phyloP scores from a whole-genome alignment of 306 rosid species.

The Luffa acutangula region DNA sequence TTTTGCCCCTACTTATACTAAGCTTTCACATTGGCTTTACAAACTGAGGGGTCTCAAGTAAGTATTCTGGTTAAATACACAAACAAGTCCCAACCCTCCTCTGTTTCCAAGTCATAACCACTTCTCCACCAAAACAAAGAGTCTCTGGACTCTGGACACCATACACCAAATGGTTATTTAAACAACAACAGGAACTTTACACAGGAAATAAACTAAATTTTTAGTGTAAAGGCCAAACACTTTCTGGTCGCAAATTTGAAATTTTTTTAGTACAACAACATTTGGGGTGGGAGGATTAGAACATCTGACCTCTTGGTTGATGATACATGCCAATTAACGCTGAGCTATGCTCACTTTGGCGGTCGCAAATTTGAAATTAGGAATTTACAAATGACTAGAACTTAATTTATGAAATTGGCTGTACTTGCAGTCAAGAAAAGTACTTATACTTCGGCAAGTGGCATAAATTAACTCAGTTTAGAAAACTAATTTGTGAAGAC shows the following conservation, averaged over 20 bases:
- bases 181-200: not conserved
- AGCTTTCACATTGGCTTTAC: not conserved
- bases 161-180: not conserved
- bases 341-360: too few relatives aligned
- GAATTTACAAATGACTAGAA: not conserved
- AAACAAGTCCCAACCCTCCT: not conserved
- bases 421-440: not conserved
- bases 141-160: not conserved
- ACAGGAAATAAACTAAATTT: not conserved
- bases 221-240: not conserved
- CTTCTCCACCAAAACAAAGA: not conserved
- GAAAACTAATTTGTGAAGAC: not conserved
- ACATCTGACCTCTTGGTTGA: too few relatives aligned
- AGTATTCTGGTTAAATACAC: not conserved
- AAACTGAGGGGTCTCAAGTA: not conserved
- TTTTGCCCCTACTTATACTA: not conserved
- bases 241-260: not conserved
- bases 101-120: not conserved
- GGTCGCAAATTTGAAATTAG: not conserved
- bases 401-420: not conserved
- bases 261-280: too few relatives aligned
- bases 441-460: not conserved
- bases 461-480: not conserved
- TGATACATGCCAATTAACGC: too few relatives aligned
- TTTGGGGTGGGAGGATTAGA: too few relatives aligned